phyloP scores from a whole-genome alignment of 345 rosid genomes.

The Cardamine resedifolia region DNA sequence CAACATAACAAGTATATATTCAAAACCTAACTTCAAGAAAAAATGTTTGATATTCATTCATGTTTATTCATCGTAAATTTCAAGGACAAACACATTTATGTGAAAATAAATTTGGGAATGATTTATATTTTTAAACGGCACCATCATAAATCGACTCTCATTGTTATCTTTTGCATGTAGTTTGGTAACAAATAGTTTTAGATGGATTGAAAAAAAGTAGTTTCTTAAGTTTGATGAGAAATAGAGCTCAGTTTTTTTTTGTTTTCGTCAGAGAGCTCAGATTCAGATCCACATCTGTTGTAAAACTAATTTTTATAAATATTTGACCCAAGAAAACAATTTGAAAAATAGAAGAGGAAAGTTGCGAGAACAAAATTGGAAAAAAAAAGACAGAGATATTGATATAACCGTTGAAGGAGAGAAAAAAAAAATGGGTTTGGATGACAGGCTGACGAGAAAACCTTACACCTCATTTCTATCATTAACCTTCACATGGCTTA shows the following conservation, averaged over 20 bases:
- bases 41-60: not conserved
- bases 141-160: not conserved
- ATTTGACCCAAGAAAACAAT: not conserved
- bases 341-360: not conserved
- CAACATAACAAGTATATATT: no score
- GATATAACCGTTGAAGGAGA: constrained; percentile 53
- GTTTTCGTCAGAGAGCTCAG: no score
- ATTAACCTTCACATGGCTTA: constrained; percentile 66
- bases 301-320: not conserved
- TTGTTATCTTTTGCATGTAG: no score
- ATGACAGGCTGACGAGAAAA: constrained; percentile 54
- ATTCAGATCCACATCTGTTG: not conserved
- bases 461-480: constrained; percentile 41
- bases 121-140: not conserved
- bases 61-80: not conserved
- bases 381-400: constrained; percentile 17
- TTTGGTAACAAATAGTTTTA: not conserved
- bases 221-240: not conserved
- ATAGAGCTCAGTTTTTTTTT: not conserved
- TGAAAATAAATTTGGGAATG: not conserved
- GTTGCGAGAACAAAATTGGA: constrained; percentile 14
- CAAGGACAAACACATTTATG: not conserved
- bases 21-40: not conserved
- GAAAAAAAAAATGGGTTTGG: constrained; percentile 32
- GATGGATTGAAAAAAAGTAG: not conserved